phyloP scores from a whole-genome alignment of 495 filamentous ascomycete species.

The Articulospora tetracladia region DNA sequence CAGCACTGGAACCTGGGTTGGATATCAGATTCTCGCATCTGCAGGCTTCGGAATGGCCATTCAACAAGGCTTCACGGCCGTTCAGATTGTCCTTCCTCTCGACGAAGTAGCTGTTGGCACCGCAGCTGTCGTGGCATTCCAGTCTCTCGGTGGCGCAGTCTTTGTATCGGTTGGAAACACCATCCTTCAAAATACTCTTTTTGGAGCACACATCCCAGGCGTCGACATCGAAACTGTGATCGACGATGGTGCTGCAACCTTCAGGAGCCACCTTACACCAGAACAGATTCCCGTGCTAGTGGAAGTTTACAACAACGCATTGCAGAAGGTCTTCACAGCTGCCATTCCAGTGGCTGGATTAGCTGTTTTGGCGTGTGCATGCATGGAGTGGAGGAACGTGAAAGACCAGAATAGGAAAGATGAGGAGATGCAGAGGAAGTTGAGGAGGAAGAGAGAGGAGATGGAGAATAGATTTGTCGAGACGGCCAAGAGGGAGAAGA shows the following conservation, averaged over 20 bases:
- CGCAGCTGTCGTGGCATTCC: constrained; percentile 63
- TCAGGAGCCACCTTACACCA: constrained; percentile 38
- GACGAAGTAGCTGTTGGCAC: constrained; percentile 65
- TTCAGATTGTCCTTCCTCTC: constrained; percentile 59
- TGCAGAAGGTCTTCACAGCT: constrained; percentile 24
- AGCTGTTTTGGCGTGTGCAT: constrained; percentile 34
- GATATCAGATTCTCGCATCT: constrained; percentile 29
- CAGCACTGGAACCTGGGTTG: constrained; percentile 62
- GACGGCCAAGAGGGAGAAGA: neutral
- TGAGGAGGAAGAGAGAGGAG: neutral
- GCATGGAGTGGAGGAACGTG: constrained; percentile 49
- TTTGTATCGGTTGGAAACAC: constrained; percentile 76
- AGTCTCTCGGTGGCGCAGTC: constrained; percentile 67
- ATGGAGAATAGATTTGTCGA: neutral
- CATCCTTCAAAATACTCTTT: constrained; percentile 60
- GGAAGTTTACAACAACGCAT: constrained; percentile 53
- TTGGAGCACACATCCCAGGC: constrained; percentile 37
- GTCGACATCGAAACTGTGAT: constrained; percentile 27
- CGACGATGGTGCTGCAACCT: constrained; percentile 55
- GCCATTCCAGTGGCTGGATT: constrained; percentile 31
- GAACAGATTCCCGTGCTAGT: constrained; percentile 39
- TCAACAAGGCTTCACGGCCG: constrained; percentile 61
- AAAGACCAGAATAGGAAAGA: constrained; percentile 25
- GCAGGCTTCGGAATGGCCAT: constrained; percentile 17
- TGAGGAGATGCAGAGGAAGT: neutral